Evolutionary conservation across 495 filamentous ascomycete species (phyloP), one percentile per base, ranked within the genome.

Genomic region (Aspergillus steynii): DNA sequence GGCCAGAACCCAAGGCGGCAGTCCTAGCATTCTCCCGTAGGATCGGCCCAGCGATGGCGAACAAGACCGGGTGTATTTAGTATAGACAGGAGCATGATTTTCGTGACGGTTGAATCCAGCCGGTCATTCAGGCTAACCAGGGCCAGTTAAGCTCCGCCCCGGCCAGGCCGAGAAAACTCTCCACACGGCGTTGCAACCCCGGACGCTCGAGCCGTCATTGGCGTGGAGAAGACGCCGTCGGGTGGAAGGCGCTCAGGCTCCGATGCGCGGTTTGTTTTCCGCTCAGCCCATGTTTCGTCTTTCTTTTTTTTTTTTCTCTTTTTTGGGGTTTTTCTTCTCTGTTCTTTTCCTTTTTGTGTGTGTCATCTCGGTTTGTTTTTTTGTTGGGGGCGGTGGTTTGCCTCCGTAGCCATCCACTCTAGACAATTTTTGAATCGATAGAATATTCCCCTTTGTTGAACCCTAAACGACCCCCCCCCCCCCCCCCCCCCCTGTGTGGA

Each of bases 101-200:
- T 20, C 20, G 20, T 20, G 20, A 20, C 20, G 20, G 20, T 20
- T 20, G 20, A 20, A 20, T 20, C 20, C 20, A 20, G 20, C 20
- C 20, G 20, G 20, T 20, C 20, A 20, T 20, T 20, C 20, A 20
- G 20, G 20, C 20, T 34, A 34, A 34, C 31, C 31, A 1, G 31
- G 31, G 31, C 31, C 31, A 34, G 31, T 34, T 34, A 14, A 42
- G 37, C 37, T 42, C 37, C 12, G 37, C 37, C 10, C 10, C 37
- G 37, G 37, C 37, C 37, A 42, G 37, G 9, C 37, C 37, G 12
- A 42, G 5, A 12, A 12, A 42, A 14, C 9, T 42, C 31, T 15
- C 52, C 29, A 37, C 52, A 29, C 37, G 52, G 52, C 52, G 52
- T 37, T 54, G 52, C 37, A 54, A 37, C 52, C 52, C 52, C 29